Conservation (phyloP, 805 yeast species). For the Peterozyma toletana region DNA sequence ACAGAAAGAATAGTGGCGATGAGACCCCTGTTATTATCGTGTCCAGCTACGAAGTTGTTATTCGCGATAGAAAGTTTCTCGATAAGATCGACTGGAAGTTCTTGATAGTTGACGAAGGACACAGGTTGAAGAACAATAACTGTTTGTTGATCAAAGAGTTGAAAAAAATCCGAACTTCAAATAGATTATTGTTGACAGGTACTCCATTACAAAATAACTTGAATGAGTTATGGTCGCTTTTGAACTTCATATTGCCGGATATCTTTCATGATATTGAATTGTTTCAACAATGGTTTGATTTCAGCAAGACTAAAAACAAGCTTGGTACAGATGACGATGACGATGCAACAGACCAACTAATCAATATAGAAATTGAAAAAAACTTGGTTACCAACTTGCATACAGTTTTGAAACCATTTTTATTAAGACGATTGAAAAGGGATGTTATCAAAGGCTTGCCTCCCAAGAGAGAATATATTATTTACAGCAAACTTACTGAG, state of each 20-base stretch:
- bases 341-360: conserved; percentile 37
- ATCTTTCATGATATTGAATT: conserved; percentile 84
- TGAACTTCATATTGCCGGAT: conserved; percentile 89
- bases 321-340: conserved; percentile 24
- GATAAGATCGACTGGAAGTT: conserved; percentile 64
- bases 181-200: conserved; percentile 83
- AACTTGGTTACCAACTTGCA: conserved; percentile 72
- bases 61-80: conserved; percentile 57
- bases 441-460: conserved; percentile 70
- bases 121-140: conserved; percentile 78
- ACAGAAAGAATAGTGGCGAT: conserved; percentile 10
- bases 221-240: conserved; percentile 84
- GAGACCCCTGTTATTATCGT: conserved; percentile 46
- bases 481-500: conserved; percentile 62
- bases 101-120: conserved; percentile 93
- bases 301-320: conserved; percentile 45
- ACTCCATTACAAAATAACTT: conserved; percentile 92
- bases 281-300: conserved; percentile 93
- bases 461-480: conserved; percentile 81
- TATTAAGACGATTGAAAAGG: conserved; percentile 73
- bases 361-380: conserved; percentile 51
- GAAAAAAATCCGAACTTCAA: conserved; percentile 59
- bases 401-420: conserved; percentile 81
- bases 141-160: conserved; percentile 68
- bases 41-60: conserved; percentile 76